These are phyloP conservation scores for Lomentospora prolificans DNA, from an alignment of 2,329 filamentous ascomycete species.

Conservation along the genomic window DNA sequence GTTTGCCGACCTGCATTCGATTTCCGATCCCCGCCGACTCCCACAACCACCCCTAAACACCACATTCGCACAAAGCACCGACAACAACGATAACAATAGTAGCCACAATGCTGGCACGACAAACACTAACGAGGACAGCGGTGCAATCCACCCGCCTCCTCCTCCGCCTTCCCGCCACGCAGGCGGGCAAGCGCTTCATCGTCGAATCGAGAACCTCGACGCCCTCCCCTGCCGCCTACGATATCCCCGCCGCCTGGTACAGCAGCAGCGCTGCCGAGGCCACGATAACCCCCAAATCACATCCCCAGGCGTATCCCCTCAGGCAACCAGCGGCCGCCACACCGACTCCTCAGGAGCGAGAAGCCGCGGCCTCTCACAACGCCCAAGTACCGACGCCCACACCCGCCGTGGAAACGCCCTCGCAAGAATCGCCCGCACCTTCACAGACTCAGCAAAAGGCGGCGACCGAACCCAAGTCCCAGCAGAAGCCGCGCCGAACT, in stretches of 20 bases:
- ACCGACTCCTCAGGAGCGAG: background rate
- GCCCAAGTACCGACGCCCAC: background rate
- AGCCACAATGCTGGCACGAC: slow-evolving; percentile 8
- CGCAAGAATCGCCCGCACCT: background rate
- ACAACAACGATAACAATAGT: too few species aligned
- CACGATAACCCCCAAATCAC: background rate
- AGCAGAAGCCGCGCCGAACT: background rate
- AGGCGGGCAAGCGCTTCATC: background rate
- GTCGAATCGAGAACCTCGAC: background rate
- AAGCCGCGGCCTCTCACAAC: background rate
- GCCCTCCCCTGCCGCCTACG: background rate
- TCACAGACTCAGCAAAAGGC: background rate
- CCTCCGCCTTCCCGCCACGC: background rate
- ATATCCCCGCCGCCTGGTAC: background rate
- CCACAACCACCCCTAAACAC: background rate
- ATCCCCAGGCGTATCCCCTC: slow-evolving; percentile 5
- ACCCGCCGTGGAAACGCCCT: background rate
- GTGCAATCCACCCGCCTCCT: background rate
- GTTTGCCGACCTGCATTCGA: background rate
- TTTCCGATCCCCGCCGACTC: background rate
- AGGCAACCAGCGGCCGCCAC: background rate
- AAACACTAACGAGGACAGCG: background rate
- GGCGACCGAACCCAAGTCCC: background rate
- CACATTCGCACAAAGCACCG: too few species aligned
- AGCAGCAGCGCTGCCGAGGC: slow-evolving; percentile 4